Conservation (phyloP, 2,329 filamentous ascomycete species). For the Bipolaris bicolor region DNA sequence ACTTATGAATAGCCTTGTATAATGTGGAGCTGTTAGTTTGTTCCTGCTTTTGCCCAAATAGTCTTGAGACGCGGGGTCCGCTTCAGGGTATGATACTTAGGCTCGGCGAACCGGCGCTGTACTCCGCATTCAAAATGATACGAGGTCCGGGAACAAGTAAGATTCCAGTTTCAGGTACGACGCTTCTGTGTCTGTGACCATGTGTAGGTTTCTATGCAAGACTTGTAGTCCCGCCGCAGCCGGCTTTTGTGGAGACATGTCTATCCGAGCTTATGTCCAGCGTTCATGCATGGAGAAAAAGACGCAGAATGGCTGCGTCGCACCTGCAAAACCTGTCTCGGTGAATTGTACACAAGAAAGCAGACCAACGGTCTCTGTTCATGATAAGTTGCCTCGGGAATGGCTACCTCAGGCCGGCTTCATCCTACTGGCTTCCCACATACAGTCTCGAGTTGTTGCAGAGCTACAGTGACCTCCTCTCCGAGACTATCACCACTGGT, state of each 20-base stretch:
- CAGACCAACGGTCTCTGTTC: background rate
- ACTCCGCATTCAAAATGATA: background rate
- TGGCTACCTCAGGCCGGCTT: constrained; percentile 4
- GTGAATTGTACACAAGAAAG: background rate
- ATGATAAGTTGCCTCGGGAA: background rate
- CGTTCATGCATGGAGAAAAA: background rate
- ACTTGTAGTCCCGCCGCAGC: background rate
- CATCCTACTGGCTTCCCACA: constrained; percentile 53
- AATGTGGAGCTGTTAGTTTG: background rate
- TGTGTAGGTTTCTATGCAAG: background rate
- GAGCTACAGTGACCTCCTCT: constrained; percentile 70
- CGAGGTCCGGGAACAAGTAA: background rate
- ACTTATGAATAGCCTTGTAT: background rate
- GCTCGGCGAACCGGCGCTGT: background rate
- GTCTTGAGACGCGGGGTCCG: background rate
- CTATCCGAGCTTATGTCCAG: background rate
- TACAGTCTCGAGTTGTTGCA: constrained; percentile 67
- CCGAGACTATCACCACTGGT: constrained; percentile 64
- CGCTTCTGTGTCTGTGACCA: constrained; percentile 1
- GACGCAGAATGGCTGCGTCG: background rate
- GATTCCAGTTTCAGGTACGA: background rate
- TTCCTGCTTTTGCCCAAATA: background rate
- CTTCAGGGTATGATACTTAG: background rate
- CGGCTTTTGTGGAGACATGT: background rate
- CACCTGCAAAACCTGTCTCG: background rate